Base-by-base conservation (phyloP, 306 rosid genomes). In the Glycine latifolia region DNA sequence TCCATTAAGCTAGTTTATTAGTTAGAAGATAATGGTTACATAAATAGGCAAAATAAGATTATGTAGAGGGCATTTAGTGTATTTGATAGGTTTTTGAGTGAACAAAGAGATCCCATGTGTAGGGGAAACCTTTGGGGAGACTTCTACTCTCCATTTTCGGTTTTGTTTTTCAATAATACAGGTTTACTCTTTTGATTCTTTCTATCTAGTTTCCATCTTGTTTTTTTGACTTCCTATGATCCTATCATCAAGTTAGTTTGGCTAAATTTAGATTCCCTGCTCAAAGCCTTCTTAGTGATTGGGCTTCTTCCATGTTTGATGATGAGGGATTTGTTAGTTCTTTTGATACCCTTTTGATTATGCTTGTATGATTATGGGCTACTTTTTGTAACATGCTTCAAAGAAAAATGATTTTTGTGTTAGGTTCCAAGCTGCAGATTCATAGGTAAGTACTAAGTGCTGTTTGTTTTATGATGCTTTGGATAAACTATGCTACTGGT, bases 341-440 rank as follows among this genome's bases (percentile, higher is more conserved):
- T 68, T 67, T 56, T 58, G 15, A 14, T 35, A 44, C 77, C 43
- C 72, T 37, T 75, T 59, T 74, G 55, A 58, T 58, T 48, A 11
- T 48, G 70, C 15, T 71, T 6, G 5, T 13, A 50, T 48, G 17
- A 73, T 50, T 73, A 46, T 44, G 10, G 76, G 61, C 58, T 35
- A 67, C 70, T 41, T 54, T 49, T 53, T 48, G 39, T 8, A 59
- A 8, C 75, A 78, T 9, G 77, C 77, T n/a, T 20, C 47, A 47
- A 16, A 59, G 65, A 49, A 66, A 49, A 67, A 39, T 16, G 31
- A 46, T 14, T 61, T 26, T 31, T 54, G 61, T 65, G 65, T 65
- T 76, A 8, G 74, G 31, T 26, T 26, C 31, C 0, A 26, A 26
- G 31, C 31, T 26, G 1, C 31, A 2, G 31, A 26, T 26, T 26